phyloP scores from a whole-genome alignment of 371 early-diverging fungal genomes.

The Mucor velutinosus region DNA sequence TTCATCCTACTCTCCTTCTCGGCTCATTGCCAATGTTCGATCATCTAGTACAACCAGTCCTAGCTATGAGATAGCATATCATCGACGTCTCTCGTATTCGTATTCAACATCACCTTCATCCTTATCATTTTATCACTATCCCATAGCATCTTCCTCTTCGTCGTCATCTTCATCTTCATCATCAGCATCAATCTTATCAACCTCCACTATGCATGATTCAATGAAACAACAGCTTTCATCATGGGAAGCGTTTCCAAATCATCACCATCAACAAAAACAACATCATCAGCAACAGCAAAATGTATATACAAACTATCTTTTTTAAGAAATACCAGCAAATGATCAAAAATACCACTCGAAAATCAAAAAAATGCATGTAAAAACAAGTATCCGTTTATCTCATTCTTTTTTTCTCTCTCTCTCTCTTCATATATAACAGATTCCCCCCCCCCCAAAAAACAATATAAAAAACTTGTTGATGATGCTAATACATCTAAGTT shows the following conservation, averaged over 20 bases:
- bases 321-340: neutral
- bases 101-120: conserved; percentile 11
- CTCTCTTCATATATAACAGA: neutral
- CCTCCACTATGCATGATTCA: neutral
- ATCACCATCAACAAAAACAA: neutral
- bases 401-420: neutral
- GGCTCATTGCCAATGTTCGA: neutral
- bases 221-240: neutral
- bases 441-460: neutral
- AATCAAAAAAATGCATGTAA: neutral
- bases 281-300: conserved; percentile 5
- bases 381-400: neutral
- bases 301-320: conserved; percentile 17
- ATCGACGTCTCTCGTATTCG: conserved; percentile 19
- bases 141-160: neutral
- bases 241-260: neutral
- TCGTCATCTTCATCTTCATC: neutral
- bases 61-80: conserved; percentile 14
- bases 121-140: conserved; percentile 2
- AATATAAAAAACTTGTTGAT: neutral
- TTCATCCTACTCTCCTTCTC: conserved; percentile 6
- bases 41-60: neutral
- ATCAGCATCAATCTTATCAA: neutral
- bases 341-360: neutral
- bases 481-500: neutral